Evolutionary conservation across 257 asterid genomes (phyloP), one percentile per base, ranked within the genome.

Genomic region (Striga asiatica): DNA sequence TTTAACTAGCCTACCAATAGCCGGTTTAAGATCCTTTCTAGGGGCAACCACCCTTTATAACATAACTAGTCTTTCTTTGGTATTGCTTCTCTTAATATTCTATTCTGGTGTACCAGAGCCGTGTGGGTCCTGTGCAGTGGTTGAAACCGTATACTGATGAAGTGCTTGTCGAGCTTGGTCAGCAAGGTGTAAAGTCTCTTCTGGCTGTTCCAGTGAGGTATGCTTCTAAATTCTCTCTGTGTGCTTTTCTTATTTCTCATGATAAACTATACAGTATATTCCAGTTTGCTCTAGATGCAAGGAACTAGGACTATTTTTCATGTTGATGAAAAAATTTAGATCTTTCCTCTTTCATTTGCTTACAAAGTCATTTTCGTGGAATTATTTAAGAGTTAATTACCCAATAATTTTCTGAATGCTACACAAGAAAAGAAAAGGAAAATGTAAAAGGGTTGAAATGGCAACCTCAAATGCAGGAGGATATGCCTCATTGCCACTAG

Each of bases 171-270:
- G 94, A 91, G 70, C 97, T 91, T 72, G 98, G 97, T 61, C 75
- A 77, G 64, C 78, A 77, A 73, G 95, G 98, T 29, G 82, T 87
- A 2, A 87, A 84, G 62, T 87, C 93, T 64, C 79, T 91, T 25
- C 83, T 91, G 63, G 94, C 95, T 41, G 94, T 91, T 54, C 98
- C 98, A 6, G 82, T 91, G 62, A 91, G 96, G 98, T 91, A 62
- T 5, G 5, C 8, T 29, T 29, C 9, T 1, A 29, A 29, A 29
- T 5, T 1, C 5, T 5, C 35, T 29, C 9, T 29, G 5, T 5
- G 8, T 29, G 5, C 35, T 29, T 29, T 29, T 1, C 8, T 5
- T 29, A 1, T 29, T 29, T 5, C 9, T 7, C n/a, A 1, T 29
- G 8, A 29, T 29, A 29, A 29, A 1, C n/a, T n/a, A n/a, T n/a